Conservation (phyloP, 1,284 basidiomycete genomes). For the Singerocomus rubriflavus region DNA sequence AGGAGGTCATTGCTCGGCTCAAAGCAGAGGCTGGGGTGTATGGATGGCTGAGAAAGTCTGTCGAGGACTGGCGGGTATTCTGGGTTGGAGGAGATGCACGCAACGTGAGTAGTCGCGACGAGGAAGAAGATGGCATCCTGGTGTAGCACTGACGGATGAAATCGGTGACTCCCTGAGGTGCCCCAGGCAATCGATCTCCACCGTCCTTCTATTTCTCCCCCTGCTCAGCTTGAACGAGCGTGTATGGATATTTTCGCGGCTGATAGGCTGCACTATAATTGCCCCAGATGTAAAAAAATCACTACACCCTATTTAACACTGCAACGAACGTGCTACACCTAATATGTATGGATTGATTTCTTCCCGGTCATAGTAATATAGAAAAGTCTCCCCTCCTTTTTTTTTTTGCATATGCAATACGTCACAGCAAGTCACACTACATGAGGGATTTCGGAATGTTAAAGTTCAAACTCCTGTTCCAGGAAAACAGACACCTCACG, state of each 20-base stretch:
- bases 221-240: neutral
- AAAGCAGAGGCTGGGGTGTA: conserved; percentile 63
- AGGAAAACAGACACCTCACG: too few species aligned
- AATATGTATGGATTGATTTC: too few species aligned
- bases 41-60: conserved; percentile 67
- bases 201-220: too few species aligned
- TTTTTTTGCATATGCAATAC: too few species aligned
- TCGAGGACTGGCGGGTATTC: conserved; percentile 71
- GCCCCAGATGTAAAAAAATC: too few species aligned
- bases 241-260: conserved; percentile 16
- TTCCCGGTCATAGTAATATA: too few species aligned
- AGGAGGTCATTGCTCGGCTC: conserved; percentile 44
- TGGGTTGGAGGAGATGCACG: conserved; percentile 65
- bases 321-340: too few species aligned
- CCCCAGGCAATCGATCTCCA: neutral
- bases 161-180: neutral
- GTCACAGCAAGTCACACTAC: too few species aligned
- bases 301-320: too few species aligned
- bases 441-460: too few species aligned
- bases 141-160: conserved; percentile 14
- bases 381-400: too few species aligned
- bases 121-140: conserved; percentile 30
- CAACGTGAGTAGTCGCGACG: conserved; percentile 20
- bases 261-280: neutral
- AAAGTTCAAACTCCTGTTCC: too few species aligned